These are phyloP conservation scores for Aspergillus persii DNA, from an alignment of 2,329 filamentous ascomycete species.

Conservation along the genomic window DNA sequence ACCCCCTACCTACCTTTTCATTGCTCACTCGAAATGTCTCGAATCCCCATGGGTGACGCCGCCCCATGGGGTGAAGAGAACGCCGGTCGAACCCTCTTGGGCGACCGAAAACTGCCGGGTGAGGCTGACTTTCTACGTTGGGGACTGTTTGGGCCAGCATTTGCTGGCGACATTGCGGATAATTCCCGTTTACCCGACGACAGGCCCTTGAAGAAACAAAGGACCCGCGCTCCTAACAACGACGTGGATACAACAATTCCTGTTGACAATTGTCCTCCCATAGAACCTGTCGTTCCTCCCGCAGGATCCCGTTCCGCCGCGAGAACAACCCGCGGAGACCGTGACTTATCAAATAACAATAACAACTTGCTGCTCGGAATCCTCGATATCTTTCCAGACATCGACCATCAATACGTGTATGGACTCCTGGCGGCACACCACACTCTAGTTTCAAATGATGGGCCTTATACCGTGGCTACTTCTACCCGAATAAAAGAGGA, in stretches of 20 bases:
- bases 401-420: slow-evolving; percentile 43
- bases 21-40: neutral
- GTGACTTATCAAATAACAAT: neutral
- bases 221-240: neutral
- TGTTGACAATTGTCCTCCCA: slow-evolving; percentile 1
- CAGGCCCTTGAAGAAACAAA: slow-evolving; percentile 5
- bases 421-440: slow-evolving; percentile 31
- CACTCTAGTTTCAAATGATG: slow-evolving; percentile 5
- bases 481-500: slow-evolving; percentile 19
- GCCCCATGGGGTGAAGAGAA: neutral
- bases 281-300: neutral
- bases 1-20: neutral
- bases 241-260: neutral
- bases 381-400: slow-evolving; percentile 48
- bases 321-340: neutral
- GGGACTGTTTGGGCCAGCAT: neutral
- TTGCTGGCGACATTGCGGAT: neutral
- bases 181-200: neutral
- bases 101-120: slow-evolving; percentile 1
- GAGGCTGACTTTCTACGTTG: slow-evolving; percentile 1
- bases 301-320: neutral
- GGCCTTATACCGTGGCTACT: neutral
- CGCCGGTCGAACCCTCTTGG: too few relatives aligned
- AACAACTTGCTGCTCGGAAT: slow-evolving; percentile 34
- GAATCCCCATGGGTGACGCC: neutral